These are phyloP conservation scores for Strigomonas culicis DNA, from an alignment of 208 protist genomes.

Conservation along the genomic window DNA sequence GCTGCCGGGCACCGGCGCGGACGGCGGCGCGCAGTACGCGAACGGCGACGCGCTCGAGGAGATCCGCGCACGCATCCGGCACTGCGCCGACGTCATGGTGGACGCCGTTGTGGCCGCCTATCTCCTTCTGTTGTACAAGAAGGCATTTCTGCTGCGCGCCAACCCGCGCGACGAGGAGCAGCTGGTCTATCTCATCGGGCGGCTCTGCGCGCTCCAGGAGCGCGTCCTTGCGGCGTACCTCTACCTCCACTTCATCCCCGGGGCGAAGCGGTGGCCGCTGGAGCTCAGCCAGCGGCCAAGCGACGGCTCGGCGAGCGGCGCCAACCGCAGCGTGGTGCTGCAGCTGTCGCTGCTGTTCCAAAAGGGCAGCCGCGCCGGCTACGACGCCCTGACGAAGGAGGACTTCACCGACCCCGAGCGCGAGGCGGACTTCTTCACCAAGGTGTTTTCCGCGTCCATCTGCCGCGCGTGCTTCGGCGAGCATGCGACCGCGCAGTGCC, in stretches of 20 bases:
- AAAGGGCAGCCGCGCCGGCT: constrained; percentile 16
- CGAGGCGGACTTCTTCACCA: constrained; percentile 48
- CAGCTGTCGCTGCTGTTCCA: constrained; percentile 31
- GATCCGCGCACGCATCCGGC: constrained; percentile 63
- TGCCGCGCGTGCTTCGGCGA: constrained; percentile 78
- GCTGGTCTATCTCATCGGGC: constrained; percentile 48
- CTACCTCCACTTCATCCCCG: constrained; percentile 67
- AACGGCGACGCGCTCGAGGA: constrained; percentile 58
- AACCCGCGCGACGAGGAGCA: constrained; percentile 70
- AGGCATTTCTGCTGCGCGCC: constrained; percentile 63
- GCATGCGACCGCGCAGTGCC: constrained; percentile 68
- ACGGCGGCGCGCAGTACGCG: background rate
- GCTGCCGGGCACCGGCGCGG: background rate
- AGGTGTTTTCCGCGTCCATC: constrained; percentile 56
- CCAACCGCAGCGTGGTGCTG: constrained; percentile 30
- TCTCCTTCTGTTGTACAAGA: constrained; percentile 81
- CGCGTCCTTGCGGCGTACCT: constrained; percentile 77
- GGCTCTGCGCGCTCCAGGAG: constrained; percentile 66
- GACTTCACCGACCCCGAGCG: constrained; percentile 18
- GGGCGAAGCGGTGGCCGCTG: constrained; percentile 3
- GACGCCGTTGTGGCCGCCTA: constrained; percentile 79
- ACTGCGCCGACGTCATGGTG: constrained; percentile 44
- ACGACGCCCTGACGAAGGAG: constrained; percentile 16
- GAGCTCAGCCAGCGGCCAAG: constrained; percentile 13
- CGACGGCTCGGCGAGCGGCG: constrained; percentile 11